These are phyloP conservation scores for Steccherinum ochraceum DNA, from an alignment of 768 basidiomycete genomes.

Conservation along the genomic window DNA sequence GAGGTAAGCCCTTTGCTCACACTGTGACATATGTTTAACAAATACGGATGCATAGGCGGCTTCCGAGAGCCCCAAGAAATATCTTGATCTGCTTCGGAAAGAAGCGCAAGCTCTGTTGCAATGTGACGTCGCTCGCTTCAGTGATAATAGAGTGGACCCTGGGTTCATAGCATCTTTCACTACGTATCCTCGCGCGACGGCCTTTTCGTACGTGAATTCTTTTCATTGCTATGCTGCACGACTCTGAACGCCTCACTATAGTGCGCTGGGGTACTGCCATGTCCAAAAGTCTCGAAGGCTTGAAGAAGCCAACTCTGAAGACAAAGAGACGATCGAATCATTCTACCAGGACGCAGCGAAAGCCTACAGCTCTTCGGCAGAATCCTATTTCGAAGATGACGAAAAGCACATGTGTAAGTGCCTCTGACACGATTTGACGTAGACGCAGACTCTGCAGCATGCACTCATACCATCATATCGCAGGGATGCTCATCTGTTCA, in stretches of 20 bases:
- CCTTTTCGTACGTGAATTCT: background rate
- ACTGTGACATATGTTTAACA: background rate
- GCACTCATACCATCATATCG: background rate
- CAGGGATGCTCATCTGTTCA: background rate
- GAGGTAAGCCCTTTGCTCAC: conserved; percentile 19
- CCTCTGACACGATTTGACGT: background rate
- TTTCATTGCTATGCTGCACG: background rate
- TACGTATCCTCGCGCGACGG: background rate
- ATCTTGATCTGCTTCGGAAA: background rate
- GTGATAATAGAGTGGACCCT: background rate
- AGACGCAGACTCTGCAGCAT: no score
- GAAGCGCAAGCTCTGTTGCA: background rate
- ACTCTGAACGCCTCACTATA: background rate
- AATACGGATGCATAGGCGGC: no score
- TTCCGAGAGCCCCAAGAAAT: background rate
- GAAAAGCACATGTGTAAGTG: conserved; percentile 4
- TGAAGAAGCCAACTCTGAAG: background rate
- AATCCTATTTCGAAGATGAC: conserved; percentile 6
- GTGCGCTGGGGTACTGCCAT: conserved; percentile 11
- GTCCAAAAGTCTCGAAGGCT: background rate
- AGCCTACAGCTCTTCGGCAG: conserved; percentile 6
- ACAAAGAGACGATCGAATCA: background rate
- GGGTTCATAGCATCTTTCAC: background rate
- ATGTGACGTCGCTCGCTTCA: background rate
- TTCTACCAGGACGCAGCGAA: conserved; percentile 1